Percentiles rank a stretch among this genome's conserved stretches.
Conservation (phyloP, 768 basidiomycete genomes). For the Boletus rubroflammeus region DNA sequence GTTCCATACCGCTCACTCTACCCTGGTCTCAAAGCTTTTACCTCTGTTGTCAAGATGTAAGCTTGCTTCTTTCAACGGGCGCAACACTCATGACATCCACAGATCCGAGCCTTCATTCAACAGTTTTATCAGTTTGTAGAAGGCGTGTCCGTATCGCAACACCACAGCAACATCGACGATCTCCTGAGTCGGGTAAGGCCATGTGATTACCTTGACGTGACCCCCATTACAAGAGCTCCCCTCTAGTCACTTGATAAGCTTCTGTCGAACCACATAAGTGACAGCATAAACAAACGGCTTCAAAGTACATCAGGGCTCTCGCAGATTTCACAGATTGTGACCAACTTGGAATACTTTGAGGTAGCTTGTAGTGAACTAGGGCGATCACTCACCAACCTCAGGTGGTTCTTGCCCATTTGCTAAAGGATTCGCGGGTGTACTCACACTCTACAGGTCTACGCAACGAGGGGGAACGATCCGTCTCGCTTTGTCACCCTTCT, state of each 20-base stretch:
- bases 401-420: slow-evolving; percentile 41
- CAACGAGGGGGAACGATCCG: slow-evolving; percentile 81
- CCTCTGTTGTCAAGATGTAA: slow-evolving; percentile 86
- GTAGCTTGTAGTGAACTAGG: slow-evolving; percentile 82
- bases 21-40: slow-evolving; percentile 97
- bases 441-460: slow-evolving; percentile 54
- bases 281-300: slow-evolving; percentile 71
- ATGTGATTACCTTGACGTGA: background rate
- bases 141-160: slow-evolving; percentile 87
- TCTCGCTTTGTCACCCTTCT: slow-evolving; percentile 65
- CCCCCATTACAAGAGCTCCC: slow-evolving; percentile 1
- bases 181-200: slow-evolving; percentile 73
- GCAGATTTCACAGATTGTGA: slow-evolving; percentile 89
- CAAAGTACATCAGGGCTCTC: slow-evolving; percentile 73
- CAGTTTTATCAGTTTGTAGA: slow-evolving; percentile 97
- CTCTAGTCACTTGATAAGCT: slow-evolving; percentile 81
- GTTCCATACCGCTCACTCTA: slow-evolving; percentile 61
- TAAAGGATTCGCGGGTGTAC: background rate
- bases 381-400: slow-evolving; percentile 74
- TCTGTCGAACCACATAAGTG: slow-evolving; percentile 70
- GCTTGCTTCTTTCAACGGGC: background rate
- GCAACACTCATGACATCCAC: slow-evolving; percentile 10
- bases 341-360: slow-evolving; percentile 91
- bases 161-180: slow-evolving; percentile 89
- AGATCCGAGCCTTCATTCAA: slow-evolving; percentile 87